phyloP scores from a whole-genome alignment of 768 basidiomycete genomes.

The Lactifluus subvellereus region DNA sequence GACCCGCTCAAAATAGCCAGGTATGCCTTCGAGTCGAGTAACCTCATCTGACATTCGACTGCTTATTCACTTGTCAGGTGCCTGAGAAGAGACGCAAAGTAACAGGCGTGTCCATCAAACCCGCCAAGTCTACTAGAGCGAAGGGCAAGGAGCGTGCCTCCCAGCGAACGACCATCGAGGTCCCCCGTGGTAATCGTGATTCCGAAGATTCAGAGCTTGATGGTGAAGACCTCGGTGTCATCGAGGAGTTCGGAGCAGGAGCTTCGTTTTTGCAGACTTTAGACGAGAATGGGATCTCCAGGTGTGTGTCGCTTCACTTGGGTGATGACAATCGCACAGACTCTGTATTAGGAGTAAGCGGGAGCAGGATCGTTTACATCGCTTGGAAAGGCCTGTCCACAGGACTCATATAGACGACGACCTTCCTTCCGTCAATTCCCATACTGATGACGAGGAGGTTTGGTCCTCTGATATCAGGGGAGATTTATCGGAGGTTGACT shows the following conservation, averaged over 20 bases:
- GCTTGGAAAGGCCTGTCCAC: constrained; percentile 52
- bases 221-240: constrained; percentile 63
- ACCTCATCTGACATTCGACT: background rate
- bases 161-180: constrained; percentile 54
- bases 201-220: constrained; percentile 46
- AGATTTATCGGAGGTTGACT: constrained; percentile 24
- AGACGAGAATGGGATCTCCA: constrained; percentile 74
- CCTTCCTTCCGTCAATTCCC: constrained; percentile 64
- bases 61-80: constrained; percentile 28
- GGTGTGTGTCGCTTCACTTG: constrained; percentile 41
- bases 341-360: constrained; percentile 65
- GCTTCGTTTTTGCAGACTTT: constrained; percentile 63
- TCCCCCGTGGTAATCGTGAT: constrained; percentile 49
- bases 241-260: constrained; percentile 58
- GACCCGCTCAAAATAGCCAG: constrained; percentile 31
- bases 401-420: constrained; percentile 43
- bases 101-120: constrained; percentile 26
- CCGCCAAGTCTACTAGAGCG: constrained; percentile 30
- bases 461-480: constrained; percentile 44
- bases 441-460: constrained; percentile 51
- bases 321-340: constrained; percentile 12
- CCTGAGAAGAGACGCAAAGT: constrained; percentile 61
- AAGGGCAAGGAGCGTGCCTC: constrained; percentile 56
- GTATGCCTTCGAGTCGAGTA: constrained; percentile 25
- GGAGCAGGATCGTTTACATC: constrained; percentile 67